Conservation (phyloP, 371 early-diverging fungal genomes). For the Funneliformis caledonium region DNA sequence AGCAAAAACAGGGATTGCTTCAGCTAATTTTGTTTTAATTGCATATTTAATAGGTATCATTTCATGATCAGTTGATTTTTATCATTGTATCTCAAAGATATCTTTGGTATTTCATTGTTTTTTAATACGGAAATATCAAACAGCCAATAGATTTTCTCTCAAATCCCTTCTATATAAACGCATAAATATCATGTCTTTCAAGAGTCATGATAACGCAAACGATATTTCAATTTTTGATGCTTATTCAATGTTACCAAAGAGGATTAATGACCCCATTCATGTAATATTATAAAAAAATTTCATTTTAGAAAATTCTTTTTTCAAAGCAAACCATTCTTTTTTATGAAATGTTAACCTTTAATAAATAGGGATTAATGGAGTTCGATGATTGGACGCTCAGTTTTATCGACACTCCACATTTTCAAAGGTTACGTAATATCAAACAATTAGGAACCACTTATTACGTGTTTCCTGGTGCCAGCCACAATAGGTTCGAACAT, state of each 20-base stretch:
- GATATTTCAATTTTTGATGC: neutral
- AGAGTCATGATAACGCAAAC: neutral
- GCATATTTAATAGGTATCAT: too few species aligned
- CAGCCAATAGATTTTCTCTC: neutral
- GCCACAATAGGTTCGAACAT: constrained; percentile 91
- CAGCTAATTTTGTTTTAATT: too few species aligned
- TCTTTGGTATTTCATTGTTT: neutral
- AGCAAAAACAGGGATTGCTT: too few species aligned
- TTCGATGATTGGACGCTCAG: constrained; percentile 49
- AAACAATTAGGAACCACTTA: constrained; percentile 89
- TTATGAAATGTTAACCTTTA: too few species aligned
- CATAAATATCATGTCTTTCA: neutral
- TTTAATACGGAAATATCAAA: neutral
- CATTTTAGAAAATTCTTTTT: neutral
- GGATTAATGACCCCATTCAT: constrained; percentile 25
- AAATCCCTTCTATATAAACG: neutral
- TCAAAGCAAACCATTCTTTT: too few species aligned
- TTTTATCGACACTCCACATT: constrained; percentile 92
- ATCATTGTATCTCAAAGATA: too few species aligned
- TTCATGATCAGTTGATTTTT: too few species aligned
- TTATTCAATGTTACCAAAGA: neutral
- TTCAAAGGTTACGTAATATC: constrained; percentile 86
- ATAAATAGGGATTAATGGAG: constrained; percentile 26
- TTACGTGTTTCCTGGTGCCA: constrained; percentile 92
- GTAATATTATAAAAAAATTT: neutral